A percentile compares a stretch with the other conserved stretches of the same genome.
Evolutionary conservation across 768 basidiomycete genomes (phyloP).

Genomic region (Mycena rosella): DNA sequence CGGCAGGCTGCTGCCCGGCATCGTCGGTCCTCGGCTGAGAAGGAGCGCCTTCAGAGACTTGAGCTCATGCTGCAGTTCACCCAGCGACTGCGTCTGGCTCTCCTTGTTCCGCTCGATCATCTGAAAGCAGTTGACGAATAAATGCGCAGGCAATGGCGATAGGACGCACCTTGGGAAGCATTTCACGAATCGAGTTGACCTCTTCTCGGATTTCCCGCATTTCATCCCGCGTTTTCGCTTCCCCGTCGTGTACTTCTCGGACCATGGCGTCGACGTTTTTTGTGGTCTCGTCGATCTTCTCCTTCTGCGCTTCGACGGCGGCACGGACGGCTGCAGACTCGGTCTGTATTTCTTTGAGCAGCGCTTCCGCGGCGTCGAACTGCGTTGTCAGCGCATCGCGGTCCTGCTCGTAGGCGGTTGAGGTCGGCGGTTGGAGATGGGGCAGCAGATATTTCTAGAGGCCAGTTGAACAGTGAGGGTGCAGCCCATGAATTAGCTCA

Average conservation of each 20-base stretch:
- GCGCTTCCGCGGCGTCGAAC: conserved; percentile 88
- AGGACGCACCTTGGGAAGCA: conserved; percentile 87
- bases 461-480: conserved; percentile 17
- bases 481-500: conserved; percentile 10
- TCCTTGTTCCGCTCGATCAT: conserved; percentile 96
- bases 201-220: conserved; percentile 94
- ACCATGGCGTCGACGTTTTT: conserved; percentile 80
- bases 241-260: conserved; percentile 81
- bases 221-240: conserved; percentile 84
- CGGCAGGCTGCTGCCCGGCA: conserved; percentile 56
- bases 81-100: conserved; percentile 82
- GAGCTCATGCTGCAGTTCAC: conserved; percentile 93
- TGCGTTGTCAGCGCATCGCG: conserved; percentile 87
- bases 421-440: conserved; percentile 88
- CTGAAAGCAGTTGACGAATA: conserved; percentile 57
- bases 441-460: conserved; percentile 90
- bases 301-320: conserved; percentile 83
- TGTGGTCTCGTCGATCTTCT: conserved; percentile 77
- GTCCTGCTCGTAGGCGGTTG: conserved; percentile 91
- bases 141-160: conserved; percentile 14
- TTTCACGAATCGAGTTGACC: conserved; percentile 88
- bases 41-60: conserved; percentile 94
- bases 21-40: conserved; percentile 74
- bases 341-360: conserved; percentile 83
- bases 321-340: conserved; percentile 80